Evolutionary conservation across 345 rosid species (phyloP).

Genomic region (Erodium maritimum): DNA sequence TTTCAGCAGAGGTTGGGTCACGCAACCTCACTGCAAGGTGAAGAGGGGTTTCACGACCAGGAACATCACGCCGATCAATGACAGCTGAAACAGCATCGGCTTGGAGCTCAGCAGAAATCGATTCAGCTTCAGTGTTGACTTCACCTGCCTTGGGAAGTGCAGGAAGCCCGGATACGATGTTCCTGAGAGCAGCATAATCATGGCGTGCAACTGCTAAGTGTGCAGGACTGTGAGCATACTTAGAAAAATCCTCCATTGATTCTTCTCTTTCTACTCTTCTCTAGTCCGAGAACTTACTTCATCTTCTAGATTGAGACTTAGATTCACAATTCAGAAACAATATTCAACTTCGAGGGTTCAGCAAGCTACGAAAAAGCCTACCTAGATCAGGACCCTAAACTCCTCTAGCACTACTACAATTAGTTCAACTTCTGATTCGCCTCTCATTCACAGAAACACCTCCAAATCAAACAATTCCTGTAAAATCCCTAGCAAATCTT

Average conservation of each 20-base stretch:
- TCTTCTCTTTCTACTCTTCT: constrained; percentile 4
- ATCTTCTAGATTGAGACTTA: too few relatives aligned
- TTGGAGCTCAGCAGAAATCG: constrained; percentile 52
- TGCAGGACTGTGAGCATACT: constrained; percentile 76
- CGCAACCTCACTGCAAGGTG: constrained; percentile 84
- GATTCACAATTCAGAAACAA: too few relatives aligned
- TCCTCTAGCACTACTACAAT: too few relatives aligned
- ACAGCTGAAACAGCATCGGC: constrained; percentile 71
- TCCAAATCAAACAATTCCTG: too few relatives aligned
- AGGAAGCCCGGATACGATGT: constrained; percentile 50
- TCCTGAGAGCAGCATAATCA: constrained; percentile 57
- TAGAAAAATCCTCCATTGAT: constrained; percentile 64
- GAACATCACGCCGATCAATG: constrained; percentile 86
- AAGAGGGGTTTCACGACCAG: constrained; percentile 90
- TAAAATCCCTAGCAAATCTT: too few relatives aligned
- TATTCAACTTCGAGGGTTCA: too few relatives aligned
- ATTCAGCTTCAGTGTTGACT: constrained; percentile 65
- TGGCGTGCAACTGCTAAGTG: constrained; percentile 74
- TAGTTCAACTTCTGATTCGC: too few relatives aligned
- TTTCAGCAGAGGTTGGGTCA: constrained; percentile 72
- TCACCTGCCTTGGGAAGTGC: constrained; percentile 72
- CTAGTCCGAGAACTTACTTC: constrained; percentile 1
- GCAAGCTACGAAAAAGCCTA: too few relatives aligned
- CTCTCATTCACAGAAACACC: too few relatives aligned
- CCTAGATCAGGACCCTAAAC: too few relatives aligned